Evolutionary conservation across 2,329 filamentous ascomycete genomes (phyloP), one percentile per base, ranked within the genome.

Genomic region (Xylariales sp.): DNA sequence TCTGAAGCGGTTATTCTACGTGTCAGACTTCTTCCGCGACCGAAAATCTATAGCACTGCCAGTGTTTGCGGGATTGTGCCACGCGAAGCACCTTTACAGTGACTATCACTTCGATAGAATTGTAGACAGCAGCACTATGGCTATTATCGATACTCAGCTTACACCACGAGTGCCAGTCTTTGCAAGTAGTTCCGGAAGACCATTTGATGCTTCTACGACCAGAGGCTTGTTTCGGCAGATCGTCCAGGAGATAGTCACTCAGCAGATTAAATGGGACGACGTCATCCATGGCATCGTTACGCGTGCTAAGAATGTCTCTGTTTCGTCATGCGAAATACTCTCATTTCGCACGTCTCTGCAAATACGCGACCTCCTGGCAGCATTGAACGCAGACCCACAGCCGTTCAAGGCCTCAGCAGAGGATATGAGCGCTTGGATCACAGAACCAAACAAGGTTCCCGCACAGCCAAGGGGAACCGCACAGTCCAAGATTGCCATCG

Each of bases 401-500:
- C 12, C 19, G 4, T 15, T 42, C 5, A 20, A 39, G 6, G 19
- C 19, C n/a, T 20, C 32, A 5, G 31, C 33, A 6, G 23, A 33
- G 15, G 40, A 44, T 27, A 37, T 60, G 11, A n/a, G n/a, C n/a
- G 23, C 44, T 3, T 59, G 50, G 52, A 43, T 52, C 13, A 10
- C 21, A 30, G 14, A 37, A 24, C n/a, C 21, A 8, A n/a, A 29
- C 15, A 19, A 13, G 11, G 23, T 14, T 6, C 34, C n/a, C 5
- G 16, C n/a, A 16, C 18, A 19, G 11, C 40, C 47, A 5, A 33
- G 36, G 32, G 36, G 40, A 4, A 24, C 44, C 3, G 11, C 4
- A 5, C 31, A 72, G 45, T 76, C 79, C 49, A 81, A 81, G 56
- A 75, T 83, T 50, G 79, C 79, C 41, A 81, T 83, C 40, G 75